phyloP scores from a whole-genome alignment of 2,329 filamentous ascomycete species.

The Dryadomyces sulphureus region DNA sequence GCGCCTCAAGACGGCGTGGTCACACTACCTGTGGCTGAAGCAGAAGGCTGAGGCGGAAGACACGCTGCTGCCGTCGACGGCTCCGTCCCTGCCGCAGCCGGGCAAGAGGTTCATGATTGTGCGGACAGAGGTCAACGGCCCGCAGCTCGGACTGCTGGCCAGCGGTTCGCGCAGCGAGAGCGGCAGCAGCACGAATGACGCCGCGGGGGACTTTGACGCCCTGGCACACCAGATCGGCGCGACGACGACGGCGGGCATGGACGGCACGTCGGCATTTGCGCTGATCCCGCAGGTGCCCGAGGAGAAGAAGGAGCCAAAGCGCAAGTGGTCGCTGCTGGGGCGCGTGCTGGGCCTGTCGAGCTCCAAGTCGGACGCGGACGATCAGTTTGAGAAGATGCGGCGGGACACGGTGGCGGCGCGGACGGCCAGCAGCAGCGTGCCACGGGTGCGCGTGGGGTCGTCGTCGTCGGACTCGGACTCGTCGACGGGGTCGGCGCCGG shows the following conservation, averaged over 20 bases:
- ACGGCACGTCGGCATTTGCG: conserved; percentile 4
- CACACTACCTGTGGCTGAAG: conserved; percentile 63
- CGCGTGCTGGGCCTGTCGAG: conserved; percentile 40
- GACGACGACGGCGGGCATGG: conserved; percentile 1
- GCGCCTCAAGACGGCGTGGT: conserved; percentile 59
- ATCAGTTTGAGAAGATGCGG: conserved; percentile 34
- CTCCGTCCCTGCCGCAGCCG: conserved; percentile 72
- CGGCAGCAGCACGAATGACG: background rate
- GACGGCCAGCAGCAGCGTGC: conserved; percentile 8
- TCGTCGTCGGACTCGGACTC: conserved; percentile 32
- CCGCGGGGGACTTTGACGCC: conserved; percentile 5
- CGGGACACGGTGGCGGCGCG: conserved; percentile 34
- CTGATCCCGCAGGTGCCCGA: background rate
- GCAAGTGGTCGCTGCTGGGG: conserved; percentile 50
- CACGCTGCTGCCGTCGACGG: conserved; percentile 51
- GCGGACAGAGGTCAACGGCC: conserved; percentile 49
- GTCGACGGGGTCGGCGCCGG: conserved; percentile 39
- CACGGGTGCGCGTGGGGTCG: conserved; percentile 17
- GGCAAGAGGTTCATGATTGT: conserved; percentile 81
- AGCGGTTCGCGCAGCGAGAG: background rate
- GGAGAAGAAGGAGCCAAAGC: conserved; percentile 23
- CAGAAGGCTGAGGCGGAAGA: conserved; percentile 44
- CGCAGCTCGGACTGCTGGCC: conserved; percentile 27
- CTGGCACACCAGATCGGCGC: conserved; percentile 3
- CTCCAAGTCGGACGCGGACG: conserved; percentile 15